Base-by-base conservation (phyloP, 441 rosid species). In the Bruguiera hainesii region DNA sequence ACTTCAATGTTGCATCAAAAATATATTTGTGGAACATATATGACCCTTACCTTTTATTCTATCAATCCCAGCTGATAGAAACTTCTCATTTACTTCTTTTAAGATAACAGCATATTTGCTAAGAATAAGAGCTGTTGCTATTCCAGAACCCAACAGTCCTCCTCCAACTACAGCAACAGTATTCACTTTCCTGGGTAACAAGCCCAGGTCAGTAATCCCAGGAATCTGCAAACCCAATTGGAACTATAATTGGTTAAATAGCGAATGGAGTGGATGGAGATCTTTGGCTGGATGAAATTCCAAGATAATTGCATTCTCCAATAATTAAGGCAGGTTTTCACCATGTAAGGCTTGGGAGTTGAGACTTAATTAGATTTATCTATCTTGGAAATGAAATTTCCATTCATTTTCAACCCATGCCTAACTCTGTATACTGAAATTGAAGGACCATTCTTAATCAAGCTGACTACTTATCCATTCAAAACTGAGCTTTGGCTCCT, bases 151-250 rank as follows among this genome's bases (percentile, higher is more conserved):
- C 71, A 74, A 65, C 48, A 74, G 61, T 51, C 78, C 76, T 71
- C 76, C 78, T 42, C 81, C 81, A 23, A 74, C 56, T 39, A 78
- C 71, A 64, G 71, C 78, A 74, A 78, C 70, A 57, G 37, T 74
- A 60, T 64, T 71, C 39, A 74, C 59, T 71, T 61, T 61, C 73
- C 71, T 68, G 8, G 78, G 78, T 52, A 50, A 53, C 58, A 74
- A 58, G 28, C 78, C 81, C 46, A 59, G 19, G 61, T 71, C 76
- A 37, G 78, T 71, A 28, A 78, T 58, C 25, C 75, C 68, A 48
- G 74, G 78, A 49, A 74, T 58, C 81, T 77, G 75, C 56, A 60
- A 42, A 61, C 56, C 70, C 15, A 42, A 42, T 42, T 0, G 18
- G 48, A 42, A 42, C 48, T 42, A 42, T 11, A 42, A 11, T 42